These are phyloP conservation scores for Trypanosoma grayi DNA, from an alignment of 208 protist genomes.

Conservation along the genomic window DNA sequence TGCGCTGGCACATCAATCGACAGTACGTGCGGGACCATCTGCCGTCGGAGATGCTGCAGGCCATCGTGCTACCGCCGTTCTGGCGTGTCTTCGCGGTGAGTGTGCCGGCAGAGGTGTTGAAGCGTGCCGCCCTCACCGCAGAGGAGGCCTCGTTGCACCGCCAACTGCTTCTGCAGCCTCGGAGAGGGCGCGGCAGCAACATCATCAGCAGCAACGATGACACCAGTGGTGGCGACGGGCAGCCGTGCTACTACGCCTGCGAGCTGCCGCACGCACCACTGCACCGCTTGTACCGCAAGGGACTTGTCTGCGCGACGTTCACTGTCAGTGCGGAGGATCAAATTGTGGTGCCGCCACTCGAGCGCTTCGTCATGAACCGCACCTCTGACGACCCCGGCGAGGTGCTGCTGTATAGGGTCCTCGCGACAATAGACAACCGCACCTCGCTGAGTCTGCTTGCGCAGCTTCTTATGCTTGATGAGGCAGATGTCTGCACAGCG, in stretches of 20 bases:
- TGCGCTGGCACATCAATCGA: conserved; percentile 75
- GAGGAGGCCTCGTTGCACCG: conserved; percentile 48
- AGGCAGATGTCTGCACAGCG: conserved; percentile 89
- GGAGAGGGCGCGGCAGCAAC: conserved; percentile 12
- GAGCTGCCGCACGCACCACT: conserved; percentile 50
- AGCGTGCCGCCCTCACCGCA: conserved; percentile 15
- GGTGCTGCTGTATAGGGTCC: conserved; percentile 95
- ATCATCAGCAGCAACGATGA: background rate
- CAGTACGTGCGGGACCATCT: conserved; percentile 61
- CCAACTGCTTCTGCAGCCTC: conserved; percentile 38
- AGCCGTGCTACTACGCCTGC: conserved; percentile 37
- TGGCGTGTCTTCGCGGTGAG: conserved; percentile 45
- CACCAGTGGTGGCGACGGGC: background rate
- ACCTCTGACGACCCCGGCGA: conserved; percentile 94
- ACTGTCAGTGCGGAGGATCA: conserved; percentile 85
- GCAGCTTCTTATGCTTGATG: conserved; percentile 89
- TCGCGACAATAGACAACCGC: conserved; percentile 94
- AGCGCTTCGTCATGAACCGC: conserved; percentile 98
- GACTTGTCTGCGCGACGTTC: conserved; percentile 88
- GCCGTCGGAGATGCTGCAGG: conserved; percentile 43
- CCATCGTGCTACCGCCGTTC: conserved; percentile 52
- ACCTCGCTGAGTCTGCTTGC: conserved; percentile 90
- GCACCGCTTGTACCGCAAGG: conserved; percentile 74
- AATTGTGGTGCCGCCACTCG: conserved; percentile 91
- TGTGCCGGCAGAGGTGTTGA: conserved; percentile 21